A percentile compares a stretch with the other conserved stretches of the same genome.
Conservation (phyloP, 768 basidiomycete species). For the Dioszegia crocea region DNA sequence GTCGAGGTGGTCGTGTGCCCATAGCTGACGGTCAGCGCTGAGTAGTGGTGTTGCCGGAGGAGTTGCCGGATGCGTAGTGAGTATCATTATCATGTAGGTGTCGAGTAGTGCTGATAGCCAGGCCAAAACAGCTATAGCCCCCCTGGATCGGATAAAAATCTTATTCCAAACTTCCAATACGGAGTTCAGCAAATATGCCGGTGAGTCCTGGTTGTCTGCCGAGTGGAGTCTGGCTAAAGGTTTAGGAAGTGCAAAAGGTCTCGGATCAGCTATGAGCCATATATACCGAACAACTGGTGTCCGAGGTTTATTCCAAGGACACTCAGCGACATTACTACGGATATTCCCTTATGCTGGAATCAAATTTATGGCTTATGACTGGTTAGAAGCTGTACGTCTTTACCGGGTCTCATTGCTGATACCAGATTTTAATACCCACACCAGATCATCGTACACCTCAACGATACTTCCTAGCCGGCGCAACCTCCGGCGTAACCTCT, state of each 20-base stretch:
- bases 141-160: constrained; percentile 96
- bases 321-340: constrained; percentile 87
- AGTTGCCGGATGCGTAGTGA: constrained; percentile 84
- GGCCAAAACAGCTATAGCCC: constrained; percentile 94
- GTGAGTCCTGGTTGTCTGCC: constrained; percentile 53
- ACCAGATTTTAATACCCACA: constrained; percentile 79
- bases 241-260: constrained; percentile 80
- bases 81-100: constrained; percentile 46
- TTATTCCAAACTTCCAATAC: constrained; percentile 96
- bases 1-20: background rate
- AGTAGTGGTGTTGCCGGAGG: constrained; percentile 89
- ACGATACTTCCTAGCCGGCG: constrained; percentile 78
- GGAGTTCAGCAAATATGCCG: constrained; percentile 88
- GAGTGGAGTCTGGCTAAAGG: background rate
- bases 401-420: background rate
- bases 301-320: constrained; percentile 86
- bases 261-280: constrained; percentile 66
- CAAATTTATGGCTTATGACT: constrained; percentile 95
- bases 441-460: constrained; percentile 69
- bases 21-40: constrained; percentile 52
- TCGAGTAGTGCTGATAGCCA: constrained; percentile 42
- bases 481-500: constrained; percentile 78
- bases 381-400: constrained; percentile 65
- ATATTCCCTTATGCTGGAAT: constrained; percentile 96
- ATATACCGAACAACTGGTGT: constrained; percentile 61